Evolutionary conservation across 2,329 filamentous ascomycete genomes (phyloP).

Genomic region (Paecilomyces sp.): DNA sequence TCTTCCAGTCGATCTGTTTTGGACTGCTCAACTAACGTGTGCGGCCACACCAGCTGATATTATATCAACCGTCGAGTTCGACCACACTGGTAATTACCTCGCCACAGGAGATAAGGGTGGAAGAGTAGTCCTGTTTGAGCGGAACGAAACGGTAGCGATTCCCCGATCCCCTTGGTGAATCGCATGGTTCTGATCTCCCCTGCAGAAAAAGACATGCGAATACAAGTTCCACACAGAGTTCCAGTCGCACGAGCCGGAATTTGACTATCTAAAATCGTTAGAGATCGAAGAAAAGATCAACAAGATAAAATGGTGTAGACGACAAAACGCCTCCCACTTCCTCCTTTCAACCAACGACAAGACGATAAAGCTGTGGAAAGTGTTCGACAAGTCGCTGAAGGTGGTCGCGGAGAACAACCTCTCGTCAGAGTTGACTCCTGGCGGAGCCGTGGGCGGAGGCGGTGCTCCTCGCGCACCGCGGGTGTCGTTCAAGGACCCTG

Average conservation of each 20-base stretch:
- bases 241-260: constrained; percentile 98
- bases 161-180: neutral
- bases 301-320: constrained; percentile 99
- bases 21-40: constrained; percentile 3
- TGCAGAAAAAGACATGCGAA: constrained; percentile 98
- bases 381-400: constrained; percentile 98
- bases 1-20: neutral
- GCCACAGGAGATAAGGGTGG: constrained; percentile 48
- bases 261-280: constrained; percentile 97
- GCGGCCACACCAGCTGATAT: constrained; percentile 35
- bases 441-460: constrained; percentile 63
- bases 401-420: constrained; percentile 99
- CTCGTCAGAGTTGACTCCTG: constrained; percentile 84
- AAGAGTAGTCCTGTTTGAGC: constrained; percentile 47
- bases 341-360: constrained; percentile 98
- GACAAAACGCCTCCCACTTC: constrained; percentile 97
- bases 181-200: constrained; percentile 22
- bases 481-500: constrained; percentile 68
- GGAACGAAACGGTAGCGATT: constrained; percentile 80
- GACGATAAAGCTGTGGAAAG: constrained; percentile 99
- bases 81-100: constrained; percentile 46
- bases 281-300: constrained; percentile 99
- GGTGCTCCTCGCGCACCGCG: constrained; percentile 68
- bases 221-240: constrained; percentile 99
- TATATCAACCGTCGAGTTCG: constrained; percentile 47